Conservation (phyloP, 140 eudicot species). For the Bidens hawaiensis region DNA sequence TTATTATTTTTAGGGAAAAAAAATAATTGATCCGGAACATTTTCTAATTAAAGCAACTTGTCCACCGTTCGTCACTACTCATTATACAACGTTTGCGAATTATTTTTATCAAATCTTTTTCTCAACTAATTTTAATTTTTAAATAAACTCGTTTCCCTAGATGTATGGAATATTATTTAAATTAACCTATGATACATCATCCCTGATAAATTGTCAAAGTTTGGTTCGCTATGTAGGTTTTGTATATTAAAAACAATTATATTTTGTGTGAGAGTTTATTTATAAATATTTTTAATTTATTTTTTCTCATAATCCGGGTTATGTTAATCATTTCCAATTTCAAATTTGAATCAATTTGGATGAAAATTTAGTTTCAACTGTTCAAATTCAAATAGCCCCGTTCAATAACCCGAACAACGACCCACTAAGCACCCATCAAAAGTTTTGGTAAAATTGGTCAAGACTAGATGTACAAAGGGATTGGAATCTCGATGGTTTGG, state of each 20-base stretch:
- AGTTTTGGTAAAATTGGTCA: not conserved
- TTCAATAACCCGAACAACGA: no score
- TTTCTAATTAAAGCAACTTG: not conserved
- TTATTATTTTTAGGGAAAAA: no score
- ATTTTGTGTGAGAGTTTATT: not conserved
- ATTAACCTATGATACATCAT: slow-evolving; percentile 1
- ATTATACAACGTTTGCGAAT: not conserved
- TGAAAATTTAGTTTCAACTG: no score
- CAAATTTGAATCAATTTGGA: no score
- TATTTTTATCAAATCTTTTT: not conserved
- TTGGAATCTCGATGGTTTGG: no score
- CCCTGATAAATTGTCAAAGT: not conserved
- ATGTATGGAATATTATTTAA: slow-evolving; percentile 4
- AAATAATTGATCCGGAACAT: not conserved
- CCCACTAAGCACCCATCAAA: no score
- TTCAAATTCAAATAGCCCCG: no score
- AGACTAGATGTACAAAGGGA: not conserved
- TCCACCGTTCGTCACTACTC: not conserved
- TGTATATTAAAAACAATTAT: not conserved
- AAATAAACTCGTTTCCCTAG: slow-evolving; percentile 1
- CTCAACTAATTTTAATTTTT: not conserved
- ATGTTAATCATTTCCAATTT: no score
- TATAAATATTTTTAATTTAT: no score
- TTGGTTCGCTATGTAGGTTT: not conserved
- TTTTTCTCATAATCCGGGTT: no score